These are phyloP conservation scores for Selaginella tamariscina DNA, from an alignment of 75 land plant species.

Conservation along the genomic window DNA sequence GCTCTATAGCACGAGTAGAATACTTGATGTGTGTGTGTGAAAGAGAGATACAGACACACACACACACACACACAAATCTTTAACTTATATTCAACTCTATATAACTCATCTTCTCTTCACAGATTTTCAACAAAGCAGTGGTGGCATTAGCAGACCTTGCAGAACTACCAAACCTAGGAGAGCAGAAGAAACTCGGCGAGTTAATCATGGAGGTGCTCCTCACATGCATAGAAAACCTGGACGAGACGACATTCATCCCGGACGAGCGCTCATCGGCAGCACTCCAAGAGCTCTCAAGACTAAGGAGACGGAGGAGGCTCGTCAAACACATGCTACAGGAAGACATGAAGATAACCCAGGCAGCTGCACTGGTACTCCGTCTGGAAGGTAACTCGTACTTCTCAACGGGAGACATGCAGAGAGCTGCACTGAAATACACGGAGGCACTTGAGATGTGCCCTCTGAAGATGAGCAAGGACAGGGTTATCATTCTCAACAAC, in stretches of 20 bases:
- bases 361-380: slow-evolving; percentile 85
- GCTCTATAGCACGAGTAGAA: not conserved
- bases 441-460: slow-evolving; percentile 92
- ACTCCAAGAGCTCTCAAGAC: slow-evolving; percentile 47
- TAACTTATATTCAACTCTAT: not conserved
- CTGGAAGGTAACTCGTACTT: slow-evolving; percentile 91
- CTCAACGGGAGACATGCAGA: slow-evolving; percentile 80
- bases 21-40: not conserved
- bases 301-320: slow-evolving; percentile 57
- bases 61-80: no score
- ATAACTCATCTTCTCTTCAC: not conserved
- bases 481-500: slow-evolving; percentile 86
- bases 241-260: no score
- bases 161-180: slow-evolving; percentile 76
- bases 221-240: not conserved
- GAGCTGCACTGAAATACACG: slow-evolving; percentile 82
- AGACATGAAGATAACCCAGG: slow-evolving; percentile 92
- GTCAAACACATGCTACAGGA: slow-evolving; percentile 85
- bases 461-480: slow-evolving; percentile 70
- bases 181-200: slow-evolving; percentile 88
- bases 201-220: slow-evolving; percentile 51
- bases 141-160: slow-evolving; percentile 64
- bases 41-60: no score
- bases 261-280: not conserved
- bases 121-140: slow-evolving; percentile 84